Conservation (phyloP, 2,329 filamentous ascomycete genomes). For the Colletotrichum neosansevieriae region DNA sequence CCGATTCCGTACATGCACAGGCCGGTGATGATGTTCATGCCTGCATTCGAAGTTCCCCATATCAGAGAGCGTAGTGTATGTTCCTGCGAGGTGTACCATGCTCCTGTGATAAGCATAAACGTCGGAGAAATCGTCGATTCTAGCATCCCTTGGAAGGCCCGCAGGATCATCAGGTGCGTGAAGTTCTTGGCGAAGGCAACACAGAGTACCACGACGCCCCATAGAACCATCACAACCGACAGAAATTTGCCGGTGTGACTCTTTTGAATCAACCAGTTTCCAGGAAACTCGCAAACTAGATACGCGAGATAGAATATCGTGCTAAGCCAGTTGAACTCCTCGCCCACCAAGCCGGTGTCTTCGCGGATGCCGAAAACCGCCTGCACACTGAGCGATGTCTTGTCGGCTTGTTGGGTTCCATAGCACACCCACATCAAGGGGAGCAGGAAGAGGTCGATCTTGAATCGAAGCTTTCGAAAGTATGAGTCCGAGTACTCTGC, state of each 20-base stretch:
- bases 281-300: conserved; percentile 46
- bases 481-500: conserved; percentile 44
- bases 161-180: no score
- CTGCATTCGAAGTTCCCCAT: no score
- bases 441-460: conserved; percentile 48
- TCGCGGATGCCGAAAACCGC: conserved; percentile 47
- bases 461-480: conserved; percentile 46
- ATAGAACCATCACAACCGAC: no score
- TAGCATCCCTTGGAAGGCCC: no score
- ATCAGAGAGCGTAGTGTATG: no score
- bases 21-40: no score
- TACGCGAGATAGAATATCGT: conserved; percentile 48
- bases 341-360: conserved; percentile 46
- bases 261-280: conserved; percentile 42
- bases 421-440: conserved; percentile 49
- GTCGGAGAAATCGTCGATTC: no score
- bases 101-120: no score
- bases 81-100: no score
- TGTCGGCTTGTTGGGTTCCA: conserved; percentile 48
- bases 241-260: conserved; percentile 46
- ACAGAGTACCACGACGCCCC: no score
- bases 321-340: conserved; percentile 49
- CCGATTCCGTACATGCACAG: no score
- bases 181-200: no score
- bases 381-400: conserved; percentile 47